Base-by-base conservation (phyloP, 371 early-diverging fungal species). In the Rhizoclosmatium hyalinum region DNA sequence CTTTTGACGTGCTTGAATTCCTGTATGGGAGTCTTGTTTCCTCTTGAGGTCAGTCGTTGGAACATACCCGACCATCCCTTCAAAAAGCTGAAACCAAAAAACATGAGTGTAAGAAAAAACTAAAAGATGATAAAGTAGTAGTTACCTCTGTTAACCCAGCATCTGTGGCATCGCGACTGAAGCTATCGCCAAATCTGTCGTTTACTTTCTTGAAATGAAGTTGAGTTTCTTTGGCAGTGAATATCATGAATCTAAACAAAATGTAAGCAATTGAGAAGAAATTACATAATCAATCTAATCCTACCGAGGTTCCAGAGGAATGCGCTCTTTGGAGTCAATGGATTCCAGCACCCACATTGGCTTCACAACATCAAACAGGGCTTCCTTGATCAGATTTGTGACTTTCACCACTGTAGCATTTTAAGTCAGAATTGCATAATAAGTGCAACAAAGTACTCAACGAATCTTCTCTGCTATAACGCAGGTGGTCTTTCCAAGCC, bases 151-250 rank as follows among this genome's bases (percentile, higher is more conserved):
- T 79, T 43, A 91, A 73, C 5, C 77, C 76, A 42, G 84, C 82
- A 12, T 77, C 78, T n/a, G 84, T 86, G 1, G 89, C 75, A 46
- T 85, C 85, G 41, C 90, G 88, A 0, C 82, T 86, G 74, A 88
- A 94, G 21, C 85, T 84, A 72, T 93, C 94, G 0, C 92, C 91
- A 72, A 81, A 93, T 21, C 71, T 55, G 82, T 94, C 94, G 77
- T 91, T 89, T 24, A 77, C 81, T 61, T 76, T 68, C 14, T 82
- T 72, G 47, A 92, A 88, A 24, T 75, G 65, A 1, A 74, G 65
- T 32, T 77, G 66, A 0, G 91, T 91, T 10, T 73, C 65, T 3
- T 82, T 75, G 0, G 90, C 88, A 1, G 90, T 84, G 73, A 84
- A 86, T 4, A 90, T 32, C 87, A 91, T 89, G 75, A 91, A 91